Evolutionary conservation across 495 filamentous ascomycete genomes (phyloP).

Genomic region (Aspergillus biplanus): DNA sequence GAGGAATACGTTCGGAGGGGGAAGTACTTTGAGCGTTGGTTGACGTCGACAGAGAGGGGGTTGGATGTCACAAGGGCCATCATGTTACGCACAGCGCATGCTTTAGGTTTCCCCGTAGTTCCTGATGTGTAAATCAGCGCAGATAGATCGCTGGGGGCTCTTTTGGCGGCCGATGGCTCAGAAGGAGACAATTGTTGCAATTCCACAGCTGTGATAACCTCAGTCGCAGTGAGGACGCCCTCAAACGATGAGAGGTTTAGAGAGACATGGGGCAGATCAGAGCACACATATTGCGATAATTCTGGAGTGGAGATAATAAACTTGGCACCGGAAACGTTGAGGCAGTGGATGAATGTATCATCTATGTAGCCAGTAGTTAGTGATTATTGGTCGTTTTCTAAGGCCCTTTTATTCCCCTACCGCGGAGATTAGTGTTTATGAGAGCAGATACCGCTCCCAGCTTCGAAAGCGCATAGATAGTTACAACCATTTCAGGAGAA

Average conservation of each 20-base stretch:
- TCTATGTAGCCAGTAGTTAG: conserved; percentile 30
- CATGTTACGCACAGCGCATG: conserved; percentile 72
- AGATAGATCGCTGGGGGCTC: conserved; percentile 55
- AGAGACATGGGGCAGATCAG: conserved; percentile 42
- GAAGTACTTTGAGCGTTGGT: conserved; percentile 46
- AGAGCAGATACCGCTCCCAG: conserved; percentile 85
- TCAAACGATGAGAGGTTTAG: conserved; percentile 48
- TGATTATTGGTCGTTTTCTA: neutral
- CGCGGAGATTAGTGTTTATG: conserved; percentile 88
- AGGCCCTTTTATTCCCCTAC: conserved; percentile 37
- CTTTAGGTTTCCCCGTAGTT: conserved; percentile 90
- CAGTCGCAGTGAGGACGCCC: conserved; percentile 58
- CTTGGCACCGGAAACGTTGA: conserved; percentile 68
- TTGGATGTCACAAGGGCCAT: conserved; percentile 53
- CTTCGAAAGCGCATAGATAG: conserved; percentile 79
- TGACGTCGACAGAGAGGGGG: conserved; percentile 38
- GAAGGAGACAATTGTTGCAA: conserved; percentile 44
- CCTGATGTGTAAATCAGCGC: conserved; percentile 84
- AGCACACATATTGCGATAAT: conserved; percentile 42
- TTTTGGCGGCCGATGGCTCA: conserved; percentile 38
- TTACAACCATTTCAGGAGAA: conserved; percentile 78
- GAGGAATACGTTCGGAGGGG: conserved; percentile 81
- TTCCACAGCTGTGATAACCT: conserved; percentile 47
- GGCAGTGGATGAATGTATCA: conserved; percentile 76
- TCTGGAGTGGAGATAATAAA: conserved; percentile 64